Evolutionary conservation across 2,329 filamentous ascomycete species (phyloP), one percentile per base, ranked within the genome.

Genomic region (Trichoderma sp.): DNA sequence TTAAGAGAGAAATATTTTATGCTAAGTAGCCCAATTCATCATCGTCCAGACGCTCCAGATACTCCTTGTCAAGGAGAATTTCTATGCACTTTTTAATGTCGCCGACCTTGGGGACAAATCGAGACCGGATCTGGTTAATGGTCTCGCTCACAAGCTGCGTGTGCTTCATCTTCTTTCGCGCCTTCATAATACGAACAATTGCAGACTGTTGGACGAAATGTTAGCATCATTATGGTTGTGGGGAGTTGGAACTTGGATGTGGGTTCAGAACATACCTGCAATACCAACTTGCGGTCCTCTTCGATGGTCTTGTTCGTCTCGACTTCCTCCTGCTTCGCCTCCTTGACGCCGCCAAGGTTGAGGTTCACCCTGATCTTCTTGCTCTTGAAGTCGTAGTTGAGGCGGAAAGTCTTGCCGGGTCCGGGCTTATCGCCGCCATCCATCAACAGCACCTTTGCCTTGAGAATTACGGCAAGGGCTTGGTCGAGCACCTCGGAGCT

Each of bases 21-120:
- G 95, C 95, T 75, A 98, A 90, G 82, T 98, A 98, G 71, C 95
- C 94, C 73, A 99, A 88, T 80, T 98, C 94, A 79, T 98, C 96
- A 70, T 93, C 94, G 62, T 98, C 96, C 72, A 98, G 85, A 71
- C 96, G 93, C 86, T 99, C 96, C 63, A 99, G 89, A 79, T 99
- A 99, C 82, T 99, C 96, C 86, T 99, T 99, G 86, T 99, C 96
- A 75, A 99, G 91, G 53, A 99, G 87, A 75, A 97, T 97, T 83
- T 99, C 96, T 81, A 99, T 98, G 83, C 96, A 98, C 86, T 98
- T 99, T 87, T 99, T 99, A 88, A 99, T 99, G 77, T 99, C 96
- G 18, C 90, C 87, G 34, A 99, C 89, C 84, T 97, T 97, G 53
- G 96, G 96, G 72, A 94, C 91, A 83, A 99, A 99, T 53, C 96